Evolutionary conservation across 106 monocot genomes (phyloP), one percentile per base, ranked within the genome.

Genomic region (Ottelia alismoides): DNA sequence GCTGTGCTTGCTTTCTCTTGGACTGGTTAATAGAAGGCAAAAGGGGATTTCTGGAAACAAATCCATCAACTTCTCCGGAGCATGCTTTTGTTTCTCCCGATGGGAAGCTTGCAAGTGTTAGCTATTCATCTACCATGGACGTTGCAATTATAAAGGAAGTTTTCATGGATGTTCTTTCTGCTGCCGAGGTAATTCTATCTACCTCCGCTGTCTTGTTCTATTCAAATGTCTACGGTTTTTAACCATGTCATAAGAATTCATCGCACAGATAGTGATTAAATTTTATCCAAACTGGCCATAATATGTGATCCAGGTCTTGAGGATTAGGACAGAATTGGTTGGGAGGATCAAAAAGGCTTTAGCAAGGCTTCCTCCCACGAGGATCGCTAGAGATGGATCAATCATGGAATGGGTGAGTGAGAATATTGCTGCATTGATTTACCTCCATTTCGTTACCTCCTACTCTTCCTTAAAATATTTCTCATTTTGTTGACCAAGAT

Each of bases 71-170:
- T 64, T 90, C 98, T 18, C 98, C 89, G 2, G 89, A 98, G 58
- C 96, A 98, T 85, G 25, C n/a, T 45, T 98, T 90, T 65, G 69
- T 83, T 43, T 76, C 90, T 31, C 90, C 89, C 30, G 85, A 90
- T 77, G 98, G 90, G 17, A 74, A 85, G 63, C 67, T 51, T 53
- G 85, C 98, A 30, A 73, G 85, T 66, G 90, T 98, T 50, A 85
- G 85, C 68, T 98, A 86, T 68, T 90, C 98, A 51, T 65, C 85
- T 45, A 90, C 98, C 32, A 98, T 98, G 90, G 98, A 98, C 52
- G 77, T 98, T 6, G 49, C 82, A 51, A 98, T 98, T 25, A 98
- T 83, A 66, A 72, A 57, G 45, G 85, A 98, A 65, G 46, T 90
- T 35, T 98, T 98, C 48, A 31, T 66, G 50, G 53, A 54, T 25